Evolutionary conservation across 176 grass and related monocot genomes (phyloP), one percentile per base, ranked within the genome.

Genomic region (Avena atlantica): DNA sequence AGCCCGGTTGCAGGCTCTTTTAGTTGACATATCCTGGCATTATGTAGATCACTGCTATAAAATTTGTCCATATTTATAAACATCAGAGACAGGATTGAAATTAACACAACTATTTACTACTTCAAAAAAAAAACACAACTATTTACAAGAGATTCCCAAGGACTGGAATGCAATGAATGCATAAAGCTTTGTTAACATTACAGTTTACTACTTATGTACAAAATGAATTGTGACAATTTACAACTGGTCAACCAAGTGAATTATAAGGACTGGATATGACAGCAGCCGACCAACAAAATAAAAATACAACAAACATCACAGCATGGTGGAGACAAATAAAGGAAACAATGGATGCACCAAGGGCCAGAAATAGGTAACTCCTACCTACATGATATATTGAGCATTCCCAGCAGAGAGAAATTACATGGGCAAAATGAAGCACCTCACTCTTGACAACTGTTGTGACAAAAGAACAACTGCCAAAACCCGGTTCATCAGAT

Each of bases 401-500:
- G 45, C 58, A 84, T 86, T 27, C 19, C 5, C 16, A 34, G 14
- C 10, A 10, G 21, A 36, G 14, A 79, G 6, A 75, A 74, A 24
- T 49, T 87, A 84, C 74, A 91, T 70, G 7, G 10, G 34, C 10
- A 0, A 42, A 42, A 79, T 74, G 34, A 65, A 84, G 16, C 8
- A 81, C 24, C 44, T 62, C 2, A 12, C 61, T 70, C 52, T 70
- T 78, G 51, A 60, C 15, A 67, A 16, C 2, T 0, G n/a, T 56
- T 76, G 2, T 9, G 42, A 47, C 63, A 58, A 55, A 64, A 9
- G 27, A 68, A 68, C 48, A 84, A 42, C 37, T 58, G 79, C 9
- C 25, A 76, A 58, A 87, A 81, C 15, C 68, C 76, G 5, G 21
- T 59, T 53, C 48, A 70, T 80, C 59, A 59, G 57, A 49, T 84